phyloP scores from a whole-genome alignment of 2,329 filamentous ascomycete genomes.

The Allantophomopsis cytisporea region DNA sequence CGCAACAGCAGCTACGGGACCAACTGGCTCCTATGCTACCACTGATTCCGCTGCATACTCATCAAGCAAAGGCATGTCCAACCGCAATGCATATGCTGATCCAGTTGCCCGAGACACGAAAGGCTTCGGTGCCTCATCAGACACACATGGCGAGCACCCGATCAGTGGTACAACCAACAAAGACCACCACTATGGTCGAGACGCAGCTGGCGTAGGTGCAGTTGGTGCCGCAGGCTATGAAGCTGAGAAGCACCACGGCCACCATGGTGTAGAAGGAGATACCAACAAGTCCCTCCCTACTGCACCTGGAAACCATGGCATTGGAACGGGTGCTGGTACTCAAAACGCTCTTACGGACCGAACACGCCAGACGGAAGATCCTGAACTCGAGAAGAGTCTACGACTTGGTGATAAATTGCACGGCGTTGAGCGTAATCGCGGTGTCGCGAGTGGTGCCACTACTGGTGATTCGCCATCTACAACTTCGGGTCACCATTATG shows the following conservation, averaged over 20 bases:
- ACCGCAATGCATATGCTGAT: not conserved
- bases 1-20: not conserved
- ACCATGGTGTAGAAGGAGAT: not conserved
- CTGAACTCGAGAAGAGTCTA: not conserved
- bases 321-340: slow-evolving; percentile 6
- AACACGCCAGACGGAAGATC: not conserved
- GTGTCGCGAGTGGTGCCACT: slow-evolving; percentile 1
- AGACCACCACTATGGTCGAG: not conserved
- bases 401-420: slow-evolving; percentile 10
- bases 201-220: slow-evolving; percentile 5
- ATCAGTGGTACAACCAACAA: not conserved
- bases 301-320: slow-evolving; percentile 6
- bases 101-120: not conserved
- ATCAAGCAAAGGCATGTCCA: not conserved
- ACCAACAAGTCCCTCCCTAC: slow-evolving; percentile 3
- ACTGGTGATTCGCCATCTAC: not conserved
- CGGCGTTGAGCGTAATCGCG: slow-evolving; percentile 10
- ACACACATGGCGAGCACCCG: not conserved
- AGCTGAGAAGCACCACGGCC: slow-evolving; percentile 6
- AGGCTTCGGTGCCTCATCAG: not conserved
- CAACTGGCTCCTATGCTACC: not conserved
- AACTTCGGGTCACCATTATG: slow-evolving; percentile 2
- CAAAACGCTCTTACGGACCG: slow-evolving; percentile 4
- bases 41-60: not conserved
- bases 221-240: slow-evolving; percentile 4